A percentile compares a stretch with the other conserved stretches of the same genome.
phyloP scores from a whole-genome alignment of 306 rosid genomes.

The Lathyrus oleraceus region DNA sequence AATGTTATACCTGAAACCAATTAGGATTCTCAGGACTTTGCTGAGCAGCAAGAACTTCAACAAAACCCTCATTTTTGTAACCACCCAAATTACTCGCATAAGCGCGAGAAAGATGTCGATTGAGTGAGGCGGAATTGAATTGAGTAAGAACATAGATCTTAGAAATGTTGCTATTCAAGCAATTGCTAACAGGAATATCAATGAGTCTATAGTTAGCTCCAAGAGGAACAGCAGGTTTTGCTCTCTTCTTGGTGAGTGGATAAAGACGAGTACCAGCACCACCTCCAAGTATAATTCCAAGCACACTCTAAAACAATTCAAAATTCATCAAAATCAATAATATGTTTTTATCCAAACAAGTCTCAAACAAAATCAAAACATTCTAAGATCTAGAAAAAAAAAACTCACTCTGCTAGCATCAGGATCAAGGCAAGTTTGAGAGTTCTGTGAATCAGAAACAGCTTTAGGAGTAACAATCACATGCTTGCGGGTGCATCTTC shows the following conservation, averaged over 20 bases:
- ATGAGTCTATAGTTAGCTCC: constrained; percentile 97
- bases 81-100: constrained; percentile 98
- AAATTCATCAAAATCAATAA: constrained; percentile 11
- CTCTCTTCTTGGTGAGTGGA: constrained; percentile 94
- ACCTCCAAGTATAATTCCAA: constrained; percentile 92
- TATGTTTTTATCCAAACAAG: neutral
- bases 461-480: constrained; percentile 73
- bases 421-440: constrained; percentile 96
- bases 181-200: constrained; percentile 96
- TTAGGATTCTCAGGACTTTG: constrained; percentile 99
- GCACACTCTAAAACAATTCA: constrained; percentile 70
- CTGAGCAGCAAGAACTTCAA: constrained; percentile 98
- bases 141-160: constrained; percentile 98
- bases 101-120: constrained; percentile 94
- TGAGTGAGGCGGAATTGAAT: constrained; percentile 96
- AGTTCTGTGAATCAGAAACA: constrained; percentile 88
- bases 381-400: neutral
- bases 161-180: constrained; percentile 86
- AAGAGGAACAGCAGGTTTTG: constrained; percentile 97
- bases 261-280: constrained; percentile 97
- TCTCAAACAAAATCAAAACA: neutral
- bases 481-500: constrained; percentile 32
- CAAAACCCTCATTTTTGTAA: constrained; percentile 93
- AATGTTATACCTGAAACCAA: constrained; percentile 82
- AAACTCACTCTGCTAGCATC: constrained; percentile 87